phyloP scores from a whole-genome alignment of 257 asterid species.

The Galeopsis tetrahit region DNA sequence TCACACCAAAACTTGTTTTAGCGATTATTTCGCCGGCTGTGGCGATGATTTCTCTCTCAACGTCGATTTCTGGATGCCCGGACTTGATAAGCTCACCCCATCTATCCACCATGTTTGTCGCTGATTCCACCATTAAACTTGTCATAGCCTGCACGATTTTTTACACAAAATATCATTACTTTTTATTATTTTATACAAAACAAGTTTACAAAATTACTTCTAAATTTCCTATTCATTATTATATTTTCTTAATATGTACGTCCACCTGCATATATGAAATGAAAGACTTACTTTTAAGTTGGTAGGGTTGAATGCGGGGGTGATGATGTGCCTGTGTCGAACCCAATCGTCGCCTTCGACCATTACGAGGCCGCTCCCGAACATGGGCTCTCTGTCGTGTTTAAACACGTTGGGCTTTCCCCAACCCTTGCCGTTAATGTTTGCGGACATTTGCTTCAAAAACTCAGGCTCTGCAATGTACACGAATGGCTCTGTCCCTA shows the following conservation, averaged over 20 bases:
- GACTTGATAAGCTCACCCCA: slow-evolving; percentile 58
- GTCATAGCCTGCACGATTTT: slow-evolving; percentile 61
- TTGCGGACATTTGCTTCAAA: slow-evolving; percentile 61
- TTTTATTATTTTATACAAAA: too few relatives aligned
- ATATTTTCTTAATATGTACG: too few relatives aligned
- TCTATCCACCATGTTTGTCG: slow-evolving; percentile 62
- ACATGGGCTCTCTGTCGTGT: slow-evolving; percentile 83
- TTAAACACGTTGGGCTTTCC: slow-evolving; percentile 89
- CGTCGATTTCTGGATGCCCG: slow-evolving; percentile 65
- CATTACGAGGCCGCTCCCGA: slow-evolving; percentile 83
- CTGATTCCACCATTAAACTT: slow-evolving; percentile 72
- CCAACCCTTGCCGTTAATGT: slow-evolving; percentile 75
- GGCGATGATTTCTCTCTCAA: slow-evolving; percentile 64
- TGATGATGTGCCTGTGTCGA: slow-evolving; percentile 72
- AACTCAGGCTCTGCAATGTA: slow-evolving; percentile 87
- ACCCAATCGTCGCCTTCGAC: slow-evolving; percentile 97
- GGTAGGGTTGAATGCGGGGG: slow-evolving; percentile 81
- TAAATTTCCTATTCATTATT: too few relatives aligned
- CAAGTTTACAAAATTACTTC: too few relatives aligned
- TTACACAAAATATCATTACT: not conserved
- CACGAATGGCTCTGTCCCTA: slow-evolving; percentile 89
- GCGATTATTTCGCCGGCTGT: slow-evolving; percentile 91
- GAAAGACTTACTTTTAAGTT: slow-evolving; percentile 62
- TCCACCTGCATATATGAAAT: too few relatives aligned
- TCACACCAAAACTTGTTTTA: slow-evolving; percentile 71